Evolutionary conservation across 805 yeast genomes (phyloP).

Genomic region (Scheffersomyces amazonensis): DNA sequence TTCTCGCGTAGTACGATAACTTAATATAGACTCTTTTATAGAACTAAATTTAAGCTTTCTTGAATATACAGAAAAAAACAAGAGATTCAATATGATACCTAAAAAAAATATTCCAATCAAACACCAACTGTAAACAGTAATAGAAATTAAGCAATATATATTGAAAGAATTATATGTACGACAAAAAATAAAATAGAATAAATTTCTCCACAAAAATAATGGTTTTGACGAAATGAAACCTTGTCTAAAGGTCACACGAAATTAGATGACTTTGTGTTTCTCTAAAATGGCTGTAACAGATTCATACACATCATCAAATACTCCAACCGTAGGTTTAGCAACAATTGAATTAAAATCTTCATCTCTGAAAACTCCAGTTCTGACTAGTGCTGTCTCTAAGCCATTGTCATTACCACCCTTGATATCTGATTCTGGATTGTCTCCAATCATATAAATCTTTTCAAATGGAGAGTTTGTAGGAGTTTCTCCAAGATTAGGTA

Average conservation of each 20-base stretch:
- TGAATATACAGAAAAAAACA: too few relatives aligned
- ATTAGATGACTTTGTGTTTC: not conserved
- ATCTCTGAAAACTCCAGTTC: conserved; percentile 83
- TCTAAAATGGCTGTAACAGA: conserved; percentile 28
- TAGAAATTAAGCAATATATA: too few relatives aligned
- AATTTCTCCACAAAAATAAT: too few relatives aligned
- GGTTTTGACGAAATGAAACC: too few relatives aligned
- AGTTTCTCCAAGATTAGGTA: conserved; percentile 46
- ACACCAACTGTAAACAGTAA: too few relatives aligned
- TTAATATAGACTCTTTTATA: too few relatives aligned
- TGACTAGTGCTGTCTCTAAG: conserved; percentile 82
- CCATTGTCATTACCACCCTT: conserved; percentile 84
- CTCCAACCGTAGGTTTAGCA: conserved; percentile 49
- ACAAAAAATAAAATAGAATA: not conserved
- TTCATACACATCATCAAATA: conserved; percentile 45
- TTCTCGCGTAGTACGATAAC: too few relatives aligned
- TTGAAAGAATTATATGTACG: too few relatives aligned
- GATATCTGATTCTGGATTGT: conserved; percentile 92
- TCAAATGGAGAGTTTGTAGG: conserved; percentile 37
- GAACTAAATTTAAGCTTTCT: too few relatives aligned
- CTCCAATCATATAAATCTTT: conserved; percentile 92
- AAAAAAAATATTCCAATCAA: too few relatives aligned
- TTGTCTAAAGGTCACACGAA: too few relatives aligned
- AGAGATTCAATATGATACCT: too few relatives aligned
- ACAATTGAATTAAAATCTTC: conserved; percentile 40